Conservation (phyloP, 1,284 basidiomycete genomes). For the Leccinum angustisporum region DNA sequence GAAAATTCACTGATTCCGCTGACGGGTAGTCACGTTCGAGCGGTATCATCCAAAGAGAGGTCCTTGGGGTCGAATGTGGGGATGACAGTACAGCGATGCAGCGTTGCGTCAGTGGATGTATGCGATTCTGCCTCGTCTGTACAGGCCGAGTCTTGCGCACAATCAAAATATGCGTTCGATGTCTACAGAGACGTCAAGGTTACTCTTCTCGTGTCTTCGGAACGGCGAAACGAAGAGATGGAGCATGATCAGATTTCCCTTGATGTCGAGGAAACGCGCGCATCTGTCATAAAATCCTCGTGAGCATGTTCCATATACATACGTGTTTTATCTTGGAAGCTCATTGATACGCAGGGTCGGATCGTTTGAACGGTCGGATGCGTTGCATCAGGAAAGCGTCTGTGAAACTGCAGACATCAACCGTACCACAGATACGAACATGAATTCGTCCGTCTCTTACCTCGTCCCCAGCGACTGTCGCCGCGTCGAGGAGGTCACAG, state of each 20-base stretch:
- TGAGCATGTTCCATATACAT: conserved; percentile 1
- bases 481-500: background rate
- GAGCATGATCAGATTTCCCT: background rate
- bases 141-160: background rate
- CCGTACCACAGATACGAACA: background rate
- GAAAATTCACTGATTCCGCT: too few relatives aligned
- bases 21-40: background rate
- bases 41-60: background rate
- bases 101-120: background rate
- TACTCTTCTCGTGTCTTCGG: background rate
- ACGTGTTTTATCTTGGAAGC: background rate
- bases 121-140: background rate
- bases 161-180: background rate
- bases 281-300: background rate
- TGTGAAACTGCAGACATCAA: background rate
- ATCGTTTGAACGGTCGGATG: background rate
- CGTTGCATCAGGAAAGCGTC: background rate
- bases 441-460: background rate
- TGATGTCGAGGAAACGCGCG: background rate
- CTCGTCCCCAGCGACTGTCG: background rate
- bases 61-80: background rate
- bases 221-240: background rate
- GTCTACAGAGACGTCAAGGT: background rate
- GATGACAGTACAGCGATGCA: background rate
- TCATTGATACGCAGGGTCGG: conserved; percentile 8